Conservation (phyloP, 768 basidiomycete species). For the Tulasnella sp. region DNA sequence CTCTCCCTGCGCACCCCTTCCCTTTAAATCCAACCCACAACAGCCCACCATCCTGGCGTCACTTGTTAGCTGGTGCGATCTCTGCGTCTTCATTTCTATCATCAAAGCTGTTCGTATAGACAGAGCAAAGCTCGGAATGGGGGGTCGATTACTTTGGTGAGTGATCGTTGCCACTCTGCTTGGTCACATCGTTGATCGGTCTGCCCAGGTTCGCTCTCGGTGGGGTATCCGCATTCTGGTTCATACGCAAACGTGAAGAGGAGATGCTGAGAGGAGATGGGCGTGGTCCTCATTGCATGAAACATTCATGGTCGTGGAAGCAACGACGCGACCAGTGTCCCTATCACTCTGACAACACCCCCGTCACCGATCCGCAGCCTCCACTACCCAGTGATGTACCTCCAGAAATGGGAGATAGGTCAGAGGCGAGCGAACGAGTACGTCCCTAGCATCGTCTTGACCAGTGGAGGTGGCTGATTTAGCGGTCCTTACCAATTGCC, state of each 20-base stretch:
- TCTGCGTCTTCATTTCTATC: too few relatives aligned
- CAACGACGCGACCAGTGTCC: background rate
- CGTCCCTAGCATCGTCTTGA: background rate
- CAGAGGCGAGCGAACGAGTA: constrained; percentile 2
- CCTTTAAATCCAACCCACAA: too few relatives aligned
- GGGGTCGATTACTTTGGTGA: too few relatives aligned
- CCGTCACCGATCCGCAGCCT: background rate
- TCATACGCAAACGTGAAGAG: constrained; percentile 3
- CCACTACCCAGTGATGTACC: background rate
- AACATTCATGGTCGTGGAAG: constrained; percentile 1
- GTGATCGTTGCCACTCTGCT: too few relatives aligned
- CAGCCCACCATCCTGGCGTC: too few relatives aligned
- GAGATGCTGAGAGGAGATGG: background rate
- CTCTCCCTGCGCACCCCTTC: too few relatives aligned
- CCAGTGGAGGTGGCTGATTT: background rate
- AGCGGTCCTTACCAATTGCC: background rate
- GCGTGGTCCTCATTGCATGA: background rate
- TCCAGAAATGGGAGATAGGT: background rate
- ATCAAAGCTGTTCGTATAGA: too few relatives aligned
- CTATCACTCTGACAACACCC: background rate
- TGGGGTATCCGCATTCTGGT: background rate
- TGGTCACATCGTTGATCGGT: too few relatives aligned
- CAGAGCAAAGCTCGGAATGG: too few relatives aligned
- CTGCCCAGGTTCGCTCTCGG: constrained; percentile 2
- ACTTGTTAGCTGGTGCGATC: too few relatives aligned